Evolutionary conservation across 805 yeast genomes (phyloP).

Genomic region (Metschnikowia koreensis): DNA sequence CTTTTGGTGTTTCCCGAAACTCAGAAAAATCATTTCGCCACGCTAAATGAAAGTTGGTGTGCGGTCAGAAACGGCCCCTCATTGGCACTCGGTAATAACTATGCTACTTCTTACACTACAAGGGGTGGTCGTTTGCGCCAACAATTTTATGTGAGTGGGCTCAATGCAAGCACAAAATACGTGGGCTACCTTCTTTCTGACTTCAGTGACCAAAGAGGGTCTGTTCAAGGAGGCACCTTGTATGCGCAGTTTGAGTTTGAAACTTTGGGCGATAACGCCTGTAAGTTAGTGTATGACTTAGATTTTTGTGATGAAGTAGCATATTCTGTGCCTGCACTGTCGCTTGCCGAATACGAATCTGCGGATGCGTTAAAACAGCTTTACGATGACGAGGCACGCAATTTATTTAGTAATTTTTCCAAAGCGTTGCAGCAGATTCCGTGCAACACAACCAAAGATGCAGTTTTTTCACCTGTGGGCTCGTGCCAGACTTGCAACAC

Average conservation of each 20-base stretch:
- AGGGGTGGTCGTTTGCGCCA: constrained; percentile 53
- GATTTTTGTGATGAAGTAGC: constrained; percentile 81
- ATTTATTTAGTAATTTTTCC: constrained; percentile 62
- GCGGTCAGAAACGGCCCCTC: constrained; percentile 61
- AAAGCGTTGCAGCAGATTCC: constrained; percentile 72
- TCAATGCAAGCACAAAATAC: constrained; percentile 61
- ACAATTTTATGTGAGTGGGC: constrained; percentile 59
- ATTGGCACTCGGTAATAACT: constrained; percentile 21
- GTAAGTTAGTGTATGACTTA: constrained; percentile 71
- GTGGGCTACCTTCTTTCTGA: constrained; percentile 61
- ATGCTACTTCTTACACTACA: constrained; percentile 38
- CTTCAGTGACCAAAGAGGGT: constrained; percentile 25
- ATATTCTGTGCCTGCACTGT: constrained; percentile 72
- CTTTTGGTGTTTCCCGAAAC: constrained; percentile 49
- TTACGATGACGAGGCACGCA: constrained; percentile 65
- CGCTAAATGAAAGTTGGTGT: constrained; percentile 61
- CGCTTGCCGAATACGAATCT: constrained; percentile 6
- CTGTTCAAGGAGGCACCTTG: constrained; percentile 59
- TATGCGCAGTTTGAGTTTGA: constrained; percentile 57
- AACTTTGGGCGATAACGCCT: constrained; percentile 53
- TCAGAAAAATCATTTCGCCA: constrained; percentile 32
- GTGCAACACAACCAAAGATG: constrained; percentile 67
- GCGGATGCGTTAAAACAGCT: constrained; percentile 24
- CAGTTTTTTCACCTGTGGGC: constrained; percentile 69
- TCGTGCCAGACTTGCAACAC: constrained; percentile 70